Base-by-base conservation (phyloP, 1,284 basidiomycete species). In the Calocybe gambosa region DNA sequence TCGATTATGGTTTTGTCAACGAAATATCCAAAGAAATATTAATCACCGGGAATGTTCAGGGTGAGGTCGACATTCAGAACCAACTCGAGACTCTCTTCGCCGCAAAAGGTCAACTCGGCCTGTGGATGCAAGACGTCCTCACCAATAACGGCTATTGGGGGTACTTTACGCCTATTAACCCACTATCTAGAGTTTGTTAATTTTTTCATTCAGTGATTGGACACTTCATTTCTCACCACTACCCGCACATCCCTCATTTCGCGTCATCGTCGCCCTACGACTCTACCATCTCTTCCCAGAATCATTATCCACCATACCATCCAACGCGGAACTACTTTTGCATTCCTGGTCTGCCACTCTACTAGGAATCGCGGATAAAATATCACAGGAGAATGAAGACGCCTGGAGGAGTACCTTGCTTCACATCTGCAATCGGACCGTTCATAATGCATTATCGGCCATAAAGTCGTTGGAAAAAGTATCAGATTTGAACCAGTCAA, bases 1-100 rank as follows among this genome's bases (percentile, higher is more conserved):
- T 81, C 23, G 91, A 94, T 60, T 94, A 94, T 62, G 91, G 90
- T 0, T 94, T 94, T 59, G 75, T 86, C 20, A 73, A 75, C 54
- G 20, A 49, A 10, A 53, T 65, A 31, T 55, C 56, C 26, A 55
- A 60, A 13, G 62, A 56, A 29, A 46, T 25, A 7, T 45, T 57
- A 16, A 42, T 43, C 29, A 62, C 65, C 26, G 61, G 60, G 16
- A 62, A 62, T 39, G 54, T 63, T 25, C 68, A 70, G 13, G 62
- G 60, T 10, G 83, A 91, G 58, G 70, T 86, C 8, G 78, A 85
- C 49, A 67, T 93, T 1, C 74, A 80, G 50, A 71, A 75, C 29
- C 52, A 76, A 18, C 61, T 87, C 3, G 76, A 83, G 50, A 55
- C 62, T 25, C 50, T 82, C 25, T 74, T 85, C 46, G 50, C 61